phyloP scores from a whole-genome alignment of 352 stramenopile species.

The Plasmopara viticola region DNA sequence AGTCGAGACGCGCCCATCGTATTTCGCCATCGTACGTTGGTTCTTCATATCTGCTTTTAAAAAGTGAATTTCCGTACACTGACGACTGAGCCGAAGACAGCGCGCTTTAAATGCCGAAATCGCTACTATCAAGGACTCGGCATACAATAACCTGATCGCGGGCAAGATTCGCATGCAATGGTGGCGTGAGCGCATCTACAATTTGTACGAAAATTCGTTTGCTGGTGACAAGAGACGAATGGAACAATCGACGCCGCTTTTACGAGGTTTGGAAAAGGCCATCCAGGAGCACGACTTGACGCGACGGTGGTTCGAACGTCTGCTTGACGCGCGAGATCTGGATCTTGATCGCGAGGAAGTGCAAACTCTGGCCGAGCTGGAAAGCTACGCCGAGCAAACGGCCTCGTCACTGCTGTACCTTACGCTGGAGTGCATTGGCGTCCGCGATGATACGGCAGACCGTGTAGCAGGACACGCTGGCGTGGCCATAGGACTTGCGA shows the following conservation, averaged over 20 bases:
- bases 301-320: constrained; percentile 86
- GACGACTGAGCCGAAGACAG: constrained; percentile 17
- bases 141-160: constrained; percentile 74
- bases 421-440: constrained; percentile 77
- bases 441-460: constrained; percentile 70
- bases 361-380: constrained; percentile 61
- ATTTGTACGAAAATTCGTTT: constrained; percentile 41
- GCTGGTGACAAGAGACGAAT: constrained; percentile 25
- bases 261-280: constrained; percentile 55
- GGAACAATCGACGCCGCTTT: constrained; percentile 48
- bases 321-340: constrained; percentile 84
- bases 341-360: constrained; percentile 82
- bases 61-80: neutral
- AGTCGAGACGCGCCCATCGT: constrained; percentile 48
- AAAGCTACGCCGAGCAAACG: constrained; percentile 85
- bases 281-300: constrained; percentile 77
- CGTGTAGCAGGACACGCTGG: constrained; percentile 79
- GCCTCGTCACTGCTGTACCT: constrained; percentile 87
- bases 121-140: constrained; percentile 84
- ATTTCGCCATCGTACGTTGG: constrained; percentile 71
- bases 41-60: neutral
- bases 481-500: constrained; percentile 80
- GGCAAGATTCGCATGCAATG: constrained; percentile 90
- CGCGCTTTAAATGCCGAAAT: constrained; percentile 89
- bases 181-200: constrained; percentile 84